Percentiles rank a stretch among this genome's conserved stretches.
Conservation (phyloP, 1,139 yeast species). For the Entelexis sorbosivorans region DNA sequence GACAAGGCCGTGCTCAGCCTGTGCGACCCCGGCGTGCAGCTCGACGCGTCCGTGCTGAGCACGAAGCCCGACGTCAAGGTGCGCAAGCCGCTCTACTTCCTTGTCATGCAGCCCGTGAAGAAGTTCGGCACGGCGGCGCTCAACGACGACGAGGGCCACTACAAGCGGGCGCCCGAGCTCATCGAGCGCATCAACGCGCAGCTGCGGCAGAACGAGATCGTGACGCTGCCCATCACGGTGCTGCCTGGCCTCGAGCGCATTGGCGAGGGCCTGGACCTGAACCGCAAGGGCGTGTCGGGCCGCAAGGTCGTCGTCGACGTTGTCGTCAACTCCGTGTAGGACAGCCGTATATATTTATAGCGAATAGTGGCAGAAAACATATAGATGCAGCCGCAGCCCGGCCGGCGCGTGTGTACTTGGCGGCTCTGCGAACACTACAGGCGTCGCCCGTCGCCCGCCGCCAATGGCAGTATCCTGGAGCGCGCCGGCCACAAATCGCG, state of each 20-base stretch:
- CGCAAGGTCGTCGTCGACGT: conserved; percentile 19
- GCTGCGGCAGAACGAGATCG: conserved; percentile 13
- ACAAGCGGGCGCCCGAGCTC: conserved; percentile 10
- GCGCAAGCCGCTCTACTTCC: conserved; percentile 17
- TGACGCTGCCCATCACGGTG: conserved; percentile 19
- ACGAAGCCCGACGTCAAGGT: conserved; percentile 8
- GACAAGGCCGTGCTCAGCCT: conserved; percentile 1
- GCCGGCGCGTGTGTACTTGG: no score
- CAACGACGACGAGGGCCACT: conserved; percentile 25
- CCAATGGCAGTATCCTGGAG: background rate
- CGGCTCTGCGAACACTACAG: no score
- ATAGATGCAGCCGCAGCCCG: no score
- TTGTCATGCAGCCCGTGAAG: conserved; percentile 20
- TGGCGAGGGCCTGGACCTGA: conserved; percentile 15
- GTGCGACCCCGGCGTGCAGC: conserved; percentile 1
- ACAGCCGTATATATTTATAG: no score
- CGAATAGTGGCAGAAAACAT: no score
- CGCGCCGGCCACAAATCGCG: background rate
- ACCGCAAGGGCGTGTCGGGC: conserved; percentile 19
- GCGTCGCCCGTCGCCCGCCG: no score
- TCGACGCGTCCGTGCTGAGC: background rate
- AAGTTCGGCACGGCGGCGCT: conserved; percentile 18
- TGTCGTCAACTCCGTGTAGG: no score
- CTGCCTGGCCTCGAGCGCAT: conserved; percentile 20
- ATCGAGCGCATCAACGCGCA: conserved; percentile 13